A percentile compares a stretch with the other conserved stretches of the same genome.
These are phyloP conservation scores for Lasiodiplodia gonubiensis DNA, from an alignment of 2,329 filamentous ascomycete genomes.

Conservation along the genomic window DNA sequence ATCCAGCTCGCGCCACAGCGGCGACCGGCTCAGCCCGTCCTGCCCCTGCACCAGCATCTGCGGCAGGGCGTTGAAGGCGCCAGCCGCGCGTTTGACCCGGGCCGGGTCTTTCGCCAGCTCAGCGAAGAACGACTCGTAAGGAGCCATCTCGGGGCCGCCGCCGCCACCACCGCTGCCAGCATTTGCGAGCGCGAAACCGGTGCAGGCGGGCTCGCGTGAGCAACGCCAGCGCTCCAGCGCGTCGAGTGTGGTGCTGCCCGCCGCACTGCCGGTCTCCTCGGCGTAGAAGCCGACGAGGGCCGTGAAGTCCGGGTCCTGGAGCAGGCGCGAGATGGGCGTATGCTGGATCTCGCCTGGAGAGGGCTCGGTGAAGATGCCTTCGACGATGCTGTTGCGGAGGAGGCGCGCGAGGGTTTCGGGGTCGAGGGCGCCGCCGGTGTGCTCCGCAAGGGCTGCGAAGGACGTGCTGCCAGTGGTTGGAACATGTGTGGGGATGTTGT, in stretches of 20 bases:
- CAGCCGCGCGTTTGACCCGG: neutral
- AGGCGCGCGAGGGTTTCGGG: conserved; percentile 39
- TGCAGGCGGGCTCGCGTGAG: conserved; percentile 22
- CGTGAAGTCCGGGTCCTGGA: conserved; percentile 17
- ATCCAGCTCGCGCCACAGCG: neutral
- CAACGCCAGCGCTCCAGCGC: conserved; percentile 18
- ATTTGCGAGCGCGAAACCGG: conserved; percentile 10
- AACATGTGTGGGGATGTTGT: neutral
- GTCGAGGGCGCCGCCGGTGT: neutral
- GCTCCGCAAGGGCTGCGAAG: conserved; percentile 13
- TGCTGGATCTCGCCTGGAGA: conserved; percentile 47
- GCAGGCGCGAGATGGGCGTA: conserved; percentile 35
- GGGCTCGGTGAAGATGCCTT: conserved; percentile 51
- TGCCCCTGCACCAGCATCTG: neutral
- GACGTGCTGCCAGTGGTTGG: conserved; percentile 5
- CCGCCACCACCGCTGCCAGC: too few relatives aligned
- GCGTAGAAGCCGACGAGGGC: conserved; percentile 10
- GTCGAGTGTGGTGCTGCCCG: conserved; percentile 5
- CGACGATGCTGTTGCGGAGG: conserved; percentile 47
- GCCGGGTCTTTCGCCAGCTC: conserved; percentile 21
- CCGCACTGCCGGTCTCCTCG: conserved; percentile 9
- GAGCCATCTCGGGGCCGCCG: neutral
- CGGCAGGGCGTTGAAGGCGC: conserved; percentile 12
- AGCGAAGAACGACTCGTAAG: conserved; percentile 15
- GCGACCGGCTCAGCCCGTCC: neutral